Percentiles rank a stretch among this genome's conserved stretches.
These are phyloP conservation scores for Meyerozyma sp. DNA, from an alignment of 1,139 yeast species.

Conservation along the genomic window DNA sequence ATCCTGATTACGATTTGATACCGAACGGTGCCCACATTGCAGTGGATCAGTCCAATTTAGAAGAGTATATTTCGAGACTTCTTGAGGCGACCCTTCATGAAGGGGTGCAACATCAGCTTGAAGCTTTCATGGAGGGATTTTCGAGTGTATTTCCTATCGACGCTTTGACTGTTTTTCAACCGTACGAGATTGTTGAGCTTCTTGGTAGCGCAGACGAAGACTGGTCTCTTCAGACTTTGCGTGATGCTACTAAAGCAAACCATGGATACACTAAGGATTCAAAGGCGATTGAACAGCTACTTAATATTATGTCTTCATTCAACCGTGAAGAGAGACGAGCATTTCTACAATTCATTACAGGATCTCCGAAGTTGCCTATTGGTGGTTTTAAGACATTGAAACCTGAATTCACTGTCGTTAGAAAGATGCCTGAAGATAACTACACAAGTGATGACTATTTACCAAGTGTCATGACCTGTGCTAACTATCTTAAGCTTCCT, in stretches of 20 bases:
- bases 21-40: constrained; percentile 47
- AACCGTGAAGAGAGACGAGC: constrained; percentile 51
- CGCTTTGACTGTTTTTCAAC: constrained; percentile 65
- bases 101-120: constrained; percentile 64
- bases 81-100: constrained; percentile 55
- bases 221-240: constrained; percentile 68
- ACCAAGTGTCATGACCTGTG: constrained; percentile 99
- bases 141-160: constrained; percentile 77
- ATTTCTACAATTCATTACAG: constrained; percentile 86
- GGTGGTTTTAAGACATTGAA: constrained; percentile 86
- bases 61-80: constrained; percentile 51
- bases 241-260: constrained; percentile 68
- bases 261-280: constrained; percentile 86
- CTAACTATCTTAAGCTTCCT: constrained; percentile 87
- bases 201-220: constrained; percentile 81
- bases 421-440: constrained; percentile 69
- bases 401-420: constrained; percentile 85
- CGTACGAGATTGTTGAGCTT: constrained; percentile 64
- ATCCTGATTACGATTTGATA: constrained; percentile 53
- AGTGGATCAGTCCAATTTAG: constrained; percentile 53
- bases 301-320: constrained; percentile 57
- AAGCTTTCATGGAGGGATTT: constrained; percentile 75
- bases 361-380: constrained; percentile 87
- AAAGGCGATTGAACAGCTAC: constrained; percentile 51
- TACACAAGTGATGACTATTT: constrained; percentile 72